Evolutionary conservation across 176 grass and related monocot species (phyloP).

Genomic region (Carex scoparia): DNA sequence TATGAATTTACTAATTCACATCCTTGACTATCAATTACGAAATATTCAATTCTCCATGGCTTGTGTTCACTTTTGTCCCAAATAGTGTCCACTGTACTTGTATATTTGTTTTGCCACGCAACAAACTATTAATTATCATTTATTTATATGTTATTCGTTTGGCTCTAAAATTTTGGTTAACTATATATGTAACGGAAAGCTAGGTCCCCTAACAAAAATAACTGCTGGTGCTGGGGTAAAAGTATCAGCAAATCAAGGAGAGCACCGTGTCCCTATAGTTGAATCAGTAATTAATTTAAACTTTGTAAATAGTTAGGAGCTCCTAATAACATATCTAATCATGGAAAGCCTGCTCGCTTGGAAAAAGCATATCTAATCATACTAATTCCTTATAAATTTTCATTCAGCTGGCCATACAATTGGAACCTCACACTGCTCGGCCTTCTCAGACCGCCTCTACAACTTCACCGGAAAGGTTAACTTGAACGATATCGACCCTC

Average conservation of each 20-base stretch:
- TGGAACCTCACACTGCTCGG: conserved; percentile 33
- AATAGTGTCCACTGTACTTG: background rate
- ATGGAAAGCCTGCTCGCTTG: background rate
- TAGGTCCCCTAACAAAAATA: no score
- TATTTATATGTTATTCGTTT: background rate
- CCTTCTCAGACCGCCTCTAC: conserved; percentile 46
- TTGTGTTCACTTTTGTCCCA: background rate
- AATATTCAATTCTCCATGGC: background rate
- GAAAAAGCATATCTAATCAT: background rate
- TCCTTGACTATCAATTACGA: background rate
- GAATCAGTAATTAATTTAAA: background rate
- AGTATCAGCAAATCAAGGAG: no score
- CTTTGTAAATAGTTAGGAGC: background rate
- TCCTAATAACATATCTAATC: background rate
- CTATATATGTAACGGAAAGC: background rate
- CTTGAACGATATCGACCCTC: conserved; percentile 36
- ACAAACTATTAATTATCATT: background rate
- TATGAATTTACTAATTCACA: no score
- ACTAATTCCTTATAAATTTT: background rate
- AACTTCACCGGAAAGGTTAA: conserved; percentile 51
- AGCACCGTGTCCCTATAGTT: no score
- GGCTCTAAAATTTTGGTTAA: background rate
- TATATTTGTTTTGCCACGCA: background rate
- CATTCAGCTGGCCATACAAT: conserved; percentile 37
- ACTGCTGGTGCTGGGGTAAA: background rate